A percentile compares a stretch with the other conserved stretches of the same genome.
Conservation (phyloP, 2,329 filamentous ascomycete genomes). For the Xylaria sp. region DNA sequence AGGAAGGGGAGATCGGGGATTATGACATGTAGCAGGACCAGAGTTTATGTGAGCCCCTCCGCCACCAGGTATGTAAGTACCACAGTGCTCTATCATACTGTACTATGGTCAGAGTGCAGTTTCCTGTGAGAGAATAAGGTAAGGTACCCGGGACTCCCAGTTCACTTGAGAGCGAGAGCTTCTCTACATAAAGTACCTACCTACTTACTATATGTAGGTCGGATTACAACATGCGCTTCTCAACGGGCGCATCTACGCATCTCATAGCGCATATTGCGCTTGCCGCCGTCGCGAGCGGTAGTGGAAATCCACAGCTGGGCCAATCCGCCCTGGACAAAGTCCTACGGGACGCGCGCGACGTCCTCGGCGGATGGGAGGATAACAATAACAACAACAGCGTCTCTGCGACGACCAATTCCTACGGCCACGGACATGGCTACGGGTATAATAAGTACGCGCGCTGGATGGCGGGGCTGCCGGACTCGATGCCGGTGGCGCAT, state of each 20-base stretch:
- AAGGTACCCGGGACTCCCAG: constrained; percentile 1
- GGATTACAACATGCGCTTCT: constrained; percentile 19
- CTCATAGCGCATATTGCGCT: constrained; percentile 4
- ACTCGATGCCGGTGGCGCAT: constrained; percentile 56
- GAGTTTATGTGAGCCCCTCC: constrained; percentile 12
- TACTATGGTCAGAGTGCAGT: not conserved
- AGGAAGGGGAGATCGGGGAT: not conserved
- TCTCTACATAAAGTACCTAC: not conserved
- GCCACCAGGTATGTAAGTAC: not conserved
- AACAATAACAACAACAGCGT: not conserved
- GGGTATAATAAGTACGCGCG: constrained; percentile 40
- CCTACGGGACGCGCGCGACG: constrained; percentile 55
- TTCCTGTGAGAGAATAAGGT: not conserved
- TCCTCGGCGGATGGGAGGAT: constrained; percentile 53
- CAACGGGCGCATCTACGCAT: not conserved
- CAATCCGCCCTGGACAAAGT: constrained; percentile 56
- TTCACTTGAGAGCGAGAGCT: not conserved
- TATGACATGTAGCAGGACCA: constrained; percentile 9
- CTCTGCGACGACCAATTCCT: constrained; percentile 15
- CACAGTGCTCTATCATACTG: constrained; percentile 7
- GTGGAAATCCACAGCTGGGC: constrained; percentile 40
- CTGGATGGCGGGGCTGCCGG: constrained; percentile 60
- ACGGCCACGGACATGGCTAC: constrained; percentile 16
- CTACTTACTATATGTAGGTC: no score
- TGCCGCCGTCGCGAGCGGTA: constrained; percentile 1